These are phyloP conservation scores for Pseudocercospora crystallina DNA, from an alignment of 2,329 filamentous ascomycete species.

Conservation along the genomic window DNA sequence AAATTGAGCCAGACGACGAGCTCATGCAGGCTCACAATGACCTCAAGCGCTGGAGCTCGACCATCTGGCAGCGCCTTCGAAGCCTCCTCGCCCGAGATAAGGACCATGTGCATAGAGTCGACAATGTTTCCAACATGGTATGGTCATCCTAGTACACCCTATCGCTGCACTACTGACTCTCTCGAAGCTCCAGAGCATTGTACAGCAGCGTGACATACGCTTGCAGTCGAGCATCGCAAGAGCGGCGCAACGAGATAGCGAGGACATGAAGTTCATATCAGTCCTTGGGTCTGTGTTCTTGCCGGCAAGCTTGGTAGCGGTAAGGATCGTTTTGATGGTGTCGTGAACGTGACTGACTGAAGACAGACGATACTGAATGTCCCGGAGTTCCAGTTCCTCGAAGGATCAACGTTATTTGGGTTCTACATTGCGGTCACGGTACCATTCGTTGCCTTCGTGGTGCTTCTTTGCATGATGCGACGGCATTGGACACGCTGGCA, in stretches of 20 bases:
- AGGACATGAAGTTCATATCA: slow-evolving; percentile 27
- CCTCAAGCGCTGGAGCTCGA: no score
- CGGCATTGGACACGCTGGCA: slow-evolving; percentile 8
- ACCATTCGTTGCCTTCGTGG: slow-evolving; percentile 17
- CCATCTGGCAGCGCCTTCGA: no score
- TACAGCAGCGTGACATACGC: slow-evolving; percentile 21
- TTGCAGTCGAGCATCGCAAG: slow-evolving; percentile 21
- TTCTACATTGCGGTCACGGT: slow-evolving; percentile 23
- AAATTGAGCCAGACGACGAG: no score
- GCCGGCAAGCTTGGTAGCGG: slow-evolving; percentile 21
- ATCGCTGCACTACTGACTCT: no score
- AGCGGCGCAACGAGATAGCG: slow-evolving; percentile 22
- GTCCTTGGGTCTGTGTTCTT: slow-evolving; percentile 25
- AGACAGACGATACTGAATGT: slow-evolving; percentile 21
- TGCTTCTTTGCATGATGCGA: slow-evolving; percentile 14
- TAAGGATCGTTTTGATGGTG: slow-evolving; percentile 6
- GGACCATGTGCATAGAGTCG: slow-evolving; percentile 17
- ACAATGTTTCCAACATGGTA: slow-evolving; percentile 17
- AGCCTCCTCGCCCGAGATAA: slow-evolving; percentile 22
- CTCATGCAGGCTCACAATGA: no score
- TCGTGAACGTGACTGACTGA: neutral
- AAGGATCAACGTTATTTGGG: slow-evolving; percentile 17
- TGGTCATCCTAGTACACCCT: neutral
- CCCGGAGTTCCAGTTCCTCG: slow-evolving; percentile 19
- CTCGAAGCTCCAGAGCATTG: slow-evolving; percentile 21